Base-by-base conservation (phyloP, 768 basidiomycete species). In the Mycena vitilis region DNA sequence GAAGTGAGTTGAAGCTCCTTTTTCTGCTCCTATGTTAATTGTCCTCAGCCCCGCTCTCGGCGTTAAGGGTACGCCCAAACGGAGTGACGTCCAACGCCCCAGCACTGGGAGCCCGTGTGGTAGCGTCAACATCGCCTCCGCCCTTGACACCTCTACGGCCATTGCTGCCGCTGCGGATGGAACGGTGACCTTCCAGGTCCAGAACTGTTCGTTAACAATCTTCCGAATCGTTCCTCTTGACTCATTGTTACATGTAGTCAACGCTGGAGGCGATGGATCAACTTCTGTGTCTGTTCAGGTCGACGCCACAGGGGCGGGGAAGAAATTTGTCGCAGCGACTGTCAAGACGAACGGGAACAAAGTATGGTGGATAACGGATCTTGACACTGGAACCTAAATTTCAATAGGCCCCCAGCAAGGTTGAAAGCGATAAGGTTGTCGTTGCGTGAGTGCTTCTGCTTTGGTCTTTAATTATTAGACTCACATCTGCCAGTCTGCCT, bases 341-440 rank as follows among this genome's bases (percentile, higher is more conserved):
- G 69, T 74, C 20, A 70, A 64, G 36, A 67, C 63, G 47, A 74
- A 74, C 66, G 73, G 73, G 22, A 66, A 71, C 63, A 16, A 68
- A 36, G 73, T 73, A 36, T 2, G 70, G 67, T n/a, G 15, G 11
- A 40, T 40, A 15, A 40, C 10, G 10, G 11, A 40, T 40, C 4
- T 11, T 40, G 5, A 2, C 40, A 15, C 40, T 40, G 2, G 40
- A 2, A 5, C 40, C 10, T n/a, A 30, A 52, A 52, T 34, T 12
- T 2, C 30, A 12, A 40, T 72, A 86, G 86, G 75, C 75, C 11
- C 87, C 87, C 13, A 73, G 66, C 13, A 69, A 48, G 38, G 73
- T 76, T n/a, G 80, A 82, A 30, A 80, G 84, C n/a, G 78, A 85
- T 63, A 74, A 78, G 63, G 73, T 89, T 60, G 76, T 78, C 0